Evolutionary conservation across 768 basidiomycete genomes (phyloP), one percentile per base, ranked within the genome.

Genomic region (Candolleomyces aberdarensis): DNA sequence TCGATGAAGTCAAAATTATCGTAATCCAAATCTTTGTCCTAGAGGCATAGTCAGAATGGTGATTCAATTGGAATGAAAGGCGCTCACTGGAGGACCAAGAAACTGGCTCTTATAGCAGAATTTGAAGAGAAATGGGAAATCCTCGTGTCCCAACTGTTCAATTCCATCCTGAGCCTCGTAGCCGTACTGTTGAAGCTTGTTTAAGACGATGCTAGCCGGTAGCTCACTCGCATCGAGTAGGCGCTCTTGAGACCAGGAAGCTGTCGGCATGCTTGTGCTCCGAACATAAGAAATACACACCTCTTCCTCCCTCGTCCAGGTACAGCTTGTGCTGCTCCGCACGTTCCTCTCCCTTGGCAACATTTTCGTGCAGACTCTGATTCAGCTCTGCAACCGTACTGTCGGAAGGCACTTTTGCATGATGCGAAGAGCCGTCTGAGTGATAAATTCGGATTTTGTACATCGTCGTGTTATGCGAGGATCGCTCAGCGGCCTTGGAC

Each of bases 71-170:
- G 29, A 32, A 47, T 55, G 52, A 57, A 47, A 20, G 56, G 46
- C 3, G 79, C 86, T 57, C 70, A 89, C 88, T 62, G 83, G 73
- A 52, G 85, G 79, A 13, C 84, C 86, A 17, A 92, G 78, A 15
- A 85, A 76, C 62, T 86, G 86, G 66, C 84, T 88, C 71, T 95
- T 94, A 75, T 91, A 98, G 19, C 96, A 85, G 66, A 98, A 96
- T 67, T 89, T 91, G 71, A 94, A 83, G 22, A 99, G 79, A 69
- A 96, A 96, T 5, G 86, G 83, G 62, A 97, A 76, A 57, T 92
- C 91, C 32, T 92, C 90, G 4, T 83, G 83, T 0, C 87, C 88
- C 7, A 97, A 78, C 47, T 88, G 80, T 61, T 94, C 89, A 7
- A 90, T 73, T 44, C 88, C 87, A 70, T 99, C 96, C 17, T 84